Conservation (phyloP, 1,284 basidiomycete species). For the Ganoderma sinense region DNA sequence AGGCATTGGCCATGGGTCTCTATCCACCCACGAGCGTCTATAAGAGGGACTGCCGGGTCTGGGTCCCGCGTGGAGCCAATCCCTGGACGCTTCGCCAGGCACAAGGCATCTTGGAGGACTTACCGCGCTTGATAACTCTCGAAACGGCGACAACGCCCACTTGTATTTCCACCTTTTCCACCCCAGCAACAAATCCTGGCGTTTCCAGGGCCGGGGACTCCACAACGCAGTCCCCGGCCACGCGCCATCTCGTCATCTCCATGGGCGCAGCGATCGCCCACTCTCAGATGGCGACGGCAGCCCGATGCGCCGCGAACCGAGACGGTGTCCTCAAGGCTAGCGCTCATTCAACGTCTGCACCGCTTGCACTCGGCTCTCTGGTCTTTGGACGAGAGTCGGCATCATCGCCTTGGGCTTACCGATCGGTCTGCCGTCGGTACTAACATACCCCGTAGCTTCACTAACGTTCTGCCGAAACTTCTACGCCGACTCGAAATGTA, state of each 20-base stretch:
- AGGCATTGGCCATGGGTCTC: background rate
- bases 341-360: too few relatives aligned
- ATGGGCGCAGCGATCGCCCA: background rate
- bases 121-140: background rate
- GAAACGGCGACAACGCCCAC: background rate
- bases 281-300: background rate
- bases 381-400: background rate
- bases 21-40: background rate
- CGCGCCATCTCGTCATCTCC: too few relatives aligned
- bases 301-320: background rate
- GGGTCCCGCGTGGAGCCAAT: background rate
- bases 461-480: too few relatives aligned
- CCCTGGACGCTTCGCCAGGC: background rate
- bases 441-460: too few relatives aligned
- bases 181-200: background rate
- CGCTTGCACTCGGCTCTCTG: background rate
- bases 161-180: background rate
- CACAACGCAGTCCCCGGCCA: background rate
- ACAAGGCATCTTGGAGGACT: background rate
- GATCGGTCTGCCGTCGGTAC: too few relatives aligned
- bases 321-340: too few relatives aligned
- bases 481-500: too few relatives aligned
- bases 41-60: background rate
- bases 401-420: too few relatives aligned
- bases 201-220: background rate